Evolutionary conservation across 139 green algal species (phyloP).

Genomic region (Chlorella sp.): DNA sequence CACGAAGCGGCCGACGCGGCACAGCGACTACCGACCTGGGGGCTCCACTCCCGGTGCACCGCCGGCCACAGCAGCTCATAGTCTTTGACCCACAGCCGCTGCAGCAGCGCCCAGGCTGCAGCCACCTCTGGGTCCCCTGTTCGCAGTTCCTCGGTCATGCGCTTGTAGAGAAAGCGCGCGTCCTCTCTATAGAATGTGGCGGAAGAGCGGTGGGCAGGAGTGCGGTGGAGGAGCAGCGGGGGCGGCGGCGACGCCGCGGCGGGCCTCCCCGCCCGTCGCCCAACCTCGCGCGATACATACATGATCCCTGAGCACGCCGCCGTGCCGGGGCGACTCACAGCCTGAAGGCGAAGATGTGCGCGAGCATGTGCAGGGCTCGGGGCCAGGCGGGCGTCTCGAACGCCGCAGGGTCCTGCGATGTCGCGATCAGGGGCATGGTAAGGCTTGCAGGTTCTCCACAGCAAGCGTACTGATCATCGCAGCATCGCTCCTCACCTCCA

Average conservation of each 20-base stretch:
- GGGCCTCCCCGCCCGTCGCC: too few relatives aligned
- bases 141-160: constrained; percentile 2
- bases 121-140: background rate
- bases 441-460: too few relatives aligned
- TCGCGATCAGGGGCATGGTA: too few relatives aligned
- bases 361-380: constrained; percentile 26
- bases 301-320: too few relatives aligned
- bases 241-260: too few relatives aligned
- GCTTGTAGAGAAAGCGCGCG: constrained; percentile 42
- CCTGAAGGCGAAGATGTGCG: constrained; percentile 20
- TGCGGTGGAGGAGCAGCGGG: too few relatives aligned
- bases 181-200: constrained; percentile 37
- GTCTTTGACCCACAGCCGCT: constrained; percentile 39
- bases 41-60: background rate
- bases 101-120: constrained; percentile 28
- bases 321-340: constrained; percentile 13
- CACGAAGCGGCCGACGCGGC: background rate
- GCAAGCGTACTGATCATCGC: background rate
- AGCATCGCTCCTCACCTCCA: constrained; percentile 8
- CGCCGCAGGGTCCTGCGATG: background rate
- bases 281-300: too few relatives aligned
- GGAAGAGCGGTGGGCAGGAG: too few relatives aligned
- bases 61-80: constrained; percentile 29
- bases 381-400: constrained; percentile 33
- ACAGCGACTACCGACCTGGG: background rate